Evolutionary conservation across 176 grass and related monocot species (phyloP).

Genomic region (Metroxylon sagu): DNA sequence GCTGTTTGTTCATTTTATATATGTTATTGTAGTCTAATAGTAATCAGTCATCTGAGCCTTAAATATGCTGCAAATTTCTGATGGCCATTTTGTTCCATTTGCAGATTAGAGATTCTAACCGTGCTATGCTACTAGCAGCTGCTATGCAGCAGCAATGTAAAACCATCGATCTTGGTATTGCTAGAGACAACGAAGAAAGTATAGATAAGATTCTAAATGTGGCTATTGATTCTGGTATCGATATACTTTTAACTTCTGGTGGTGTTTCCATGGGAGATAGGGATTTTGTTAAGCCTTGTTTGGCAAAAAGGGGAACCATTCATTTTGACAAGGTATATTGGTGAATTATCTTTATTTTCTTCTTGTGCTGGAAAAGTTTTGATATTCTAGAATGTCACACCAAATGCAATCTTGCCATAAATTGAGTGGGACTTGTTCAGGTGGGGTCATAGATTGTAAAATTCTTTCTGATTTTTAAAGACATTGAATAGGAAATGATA

Average conservation of each 20-base stretch:
- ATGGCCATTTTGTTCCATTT: constrained; percentile 4
- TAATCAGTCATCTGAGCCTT: too few species aligned
- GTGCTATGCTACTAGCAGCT: constrained; percentile 76
- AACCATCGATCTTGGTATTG: constrained; percentile 80
- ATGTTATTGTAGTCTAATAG: too few species aligned
- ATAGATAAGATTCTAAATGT: constrained; percentile 52
- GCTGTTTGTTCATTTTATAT: too few species aligned
- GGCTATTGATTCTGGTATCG: constrained; percentile 51
- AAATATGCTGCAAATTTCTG: too few species aligned
- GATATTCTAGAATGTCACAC: too few species aligned
- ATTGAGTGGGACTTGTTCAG: too few species aligned
- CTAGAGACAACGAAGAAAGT: constrained; percentile 74
- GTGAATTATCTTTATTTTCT: constrained; percentile 5
- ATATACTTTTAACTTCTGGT: constrained; percentile 85
- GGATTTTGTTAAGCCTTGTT: constrained; percentile 90
- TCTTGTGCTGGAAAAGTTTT: neutral
- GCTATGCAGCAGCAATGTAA: constrained; percentile 75
- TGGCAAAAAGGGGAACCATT: constrained; percentile 64
- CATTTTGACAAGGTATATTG: constrained; percentile 84
- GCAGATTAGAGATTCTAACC: constrained; percentile 95
- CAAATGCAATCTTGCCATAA: too few species aligned
- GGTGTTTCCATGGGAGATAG: constrained; percentile 97
- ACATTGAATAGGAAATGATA: too few species aligned
- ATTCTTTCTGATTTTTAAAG: too few species aligned
- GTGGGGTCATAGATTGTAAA: too few species aligned